Conservation (phyloP, 2,329 filamentous ascomycete genomes). For the Lachnellula subtilissima region DNA sequence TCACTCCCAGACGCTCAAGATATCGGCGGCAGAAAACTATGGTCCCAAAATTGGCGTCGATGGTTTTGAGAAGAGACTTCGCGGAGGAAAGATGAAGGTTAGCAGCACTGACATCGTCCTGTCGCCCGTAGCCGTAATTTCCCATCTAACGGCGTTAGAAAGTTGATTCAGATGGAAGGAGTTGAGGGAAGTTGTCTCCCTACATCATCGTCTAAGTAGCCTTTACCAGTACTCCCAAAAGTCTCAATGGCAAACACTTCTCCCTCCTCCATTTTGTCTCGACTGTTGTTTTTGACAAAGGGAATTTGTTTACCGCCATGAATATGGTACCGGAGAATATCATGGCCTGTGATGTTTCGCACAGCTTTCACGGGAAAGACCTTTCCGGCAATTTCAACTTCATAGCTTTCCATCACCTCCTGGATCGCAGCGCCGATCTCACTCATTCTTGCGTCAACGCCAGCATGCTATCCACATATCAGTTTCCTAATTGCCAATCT, state of each 20-base stretch:
- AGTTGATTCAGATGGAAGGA: not conserved
- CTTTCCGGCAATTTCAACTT: constrained; percentile 49
- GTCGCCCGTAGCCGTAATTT: constrained; percentile 64
- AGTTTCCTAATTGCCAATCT: not conserved
- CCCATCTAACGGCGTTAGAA: constrained; percentile 52
- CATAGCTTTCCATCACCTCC: constrained; percentile 59
- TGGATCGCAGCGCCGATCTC: constrained; percentile 55
- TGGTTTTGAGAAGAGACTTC: constrained; percentile 78
- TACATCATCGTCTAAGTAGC: constrained; percentile 81
- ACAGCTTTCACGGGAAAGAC: constrained; percentile 51
- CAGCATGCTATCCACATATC: constrained; percentile 63
- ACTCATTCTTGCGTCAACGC: constrained; percentile 84
- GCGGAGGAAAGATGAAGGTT: constrained; percentile 75
- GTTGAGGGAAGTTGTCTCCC: constrained; percentile 27
- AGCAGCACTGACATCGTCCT: not conserved
- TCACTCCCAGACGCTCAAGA: constrained; percentile 85
- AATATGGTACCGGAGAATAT: constrained; percentile 83
- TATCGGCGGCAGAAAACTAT: constrained; percentile 88
- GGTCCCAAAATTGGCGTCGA: constrained; percentile 95
- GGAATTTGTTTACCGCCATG: constrained; percentile 92
- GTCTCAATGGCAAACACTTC: constrained; percentile 96
- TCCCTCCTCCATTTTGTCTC: constrained; percentile 96
- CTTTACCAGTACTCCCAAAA: constrained; percentile 89
- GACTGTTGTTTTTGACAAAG: constrained; percentile 82
- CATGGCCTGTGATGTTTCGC: constrained; percentile 62